Evolutionary conservation across 2,329 filamentous ascomycete species (phyloP).

Genomic region (Paecilomyces niveus): DNA sequence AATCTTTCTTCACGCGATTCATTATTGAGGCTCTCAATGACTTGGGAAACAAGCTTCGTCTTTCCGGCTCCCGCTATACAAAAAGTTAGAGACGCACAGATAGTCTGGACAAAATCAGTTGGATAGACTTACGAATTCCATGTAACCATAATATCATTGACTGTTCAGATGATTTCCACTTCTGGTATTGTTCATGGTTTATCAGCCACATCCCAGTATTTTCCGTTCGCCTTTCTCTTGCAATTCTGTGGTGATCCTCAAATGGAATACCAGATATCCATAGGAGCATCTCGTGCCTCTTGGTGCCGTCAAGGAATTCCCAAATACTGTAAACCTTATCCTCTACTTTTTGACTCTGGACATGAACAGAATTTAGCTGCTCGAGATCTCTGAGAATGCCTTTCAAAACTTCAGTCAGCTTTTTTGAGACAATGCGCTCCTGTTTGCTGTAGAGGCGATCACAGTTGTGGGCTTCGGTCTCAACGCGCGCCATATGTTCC

Average conservation of each 20-base stretch:
- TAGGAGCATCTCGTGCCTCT: conserved; percentile 9
- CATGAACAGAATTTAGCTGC: too few relatives aligned
- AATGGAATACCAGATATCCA: conserved; percentile 19
- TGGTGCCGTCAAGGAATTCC: too few relatives aligned
- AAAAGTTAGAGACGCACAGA: too few relatives aligned
- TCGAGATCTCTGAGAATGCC: too few relatives aligned
- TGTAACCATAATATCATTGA: conserved; percentile 15
- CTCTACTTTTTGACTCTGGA: too few relatives aligned
- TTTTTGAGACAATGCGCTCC: conserved; percentile 3
- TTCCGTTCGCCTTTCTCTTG: conserved; percentile 5
- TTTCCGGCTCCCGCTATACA: conserved; percentile 9
- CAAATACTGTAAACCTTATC: too few relatives aligned
- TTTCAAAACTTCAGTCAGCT: background rate
- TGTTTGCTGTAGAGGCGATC: background rate
- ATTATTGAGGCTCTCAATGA: conserved; percentile 2
- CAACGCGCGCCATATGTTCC: conserved; percentile 4
- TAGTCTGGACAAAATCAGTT: background rate
- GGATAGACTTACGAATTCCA: conserved; percentile 15
- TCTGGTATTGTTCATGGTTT: conserved; percentile 5
- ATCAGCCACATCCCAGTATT: conserved; percentile 15
- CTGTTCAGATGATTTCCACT: conserved; percentile 11
- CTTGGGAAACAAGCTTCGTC: conserved; percentile 8
- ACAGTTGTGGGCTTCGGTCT: conserved; percentile 6
- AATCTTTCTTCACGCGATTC: background rate
- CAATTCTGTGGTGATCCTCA: conserved; percentile 9